phyloP scores from a whole-genome alignment of 2,329 filamentous ascomycete species.

The Stagonosporopsis tanaceti region DNA sequence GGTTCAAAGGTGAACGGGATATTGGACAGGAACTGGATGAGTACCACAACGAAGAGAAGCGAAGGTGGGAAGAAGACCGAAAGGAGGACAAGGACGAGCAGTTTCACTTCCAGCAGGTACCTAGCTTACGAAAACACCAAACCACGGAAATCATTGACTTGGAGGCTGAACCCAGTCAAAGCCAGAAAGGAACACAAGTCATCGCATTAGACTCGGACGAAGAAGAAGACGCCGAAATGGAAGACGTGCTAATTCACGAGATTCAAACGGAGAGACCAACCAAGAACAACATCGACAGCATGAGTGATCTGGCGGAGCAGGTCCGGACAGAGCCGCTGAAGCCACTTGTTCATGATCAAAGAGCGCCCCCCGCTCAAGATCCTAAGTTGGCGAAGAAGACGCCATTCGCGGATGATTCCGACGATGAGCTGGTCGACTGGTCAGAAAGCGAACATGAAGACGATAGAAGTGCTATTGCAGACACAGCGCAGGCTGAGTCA shows the following conservation, averaged over 20 bases:
- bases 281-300: slow-evolving; percentile 43
- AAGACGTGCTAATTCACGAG: slow-evolving; percentile 36
- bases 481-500: neutral
- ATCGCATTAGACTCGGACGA: slow-evolving; percentile 71
- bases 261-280: slow-evolving; percentile 35
- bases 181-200: slow-evolving; percentile 58
- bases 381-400: slow-evolving; percentile 25
- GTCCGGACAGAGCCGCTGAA: slow-evolving; percentile 53
- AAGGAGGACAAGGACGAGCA: slow-evolving; percentile 63
- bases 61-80: slow-evolving; percentile 64
- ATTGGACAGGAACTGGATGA: slow-evolving; percentile 63
- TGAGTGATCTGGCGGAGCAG: slow-evolving; percentile 57
- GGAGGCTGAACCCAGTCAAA: slow-evolving; percentile 53
- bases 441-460: slow-evolving; percentile 60
- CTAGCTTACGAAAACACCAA: slow-evolving; percentile 65
- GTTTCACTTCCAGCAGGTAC: slow-evolving; percentile 70
- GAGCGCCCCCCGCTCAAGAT: slow-evolving; percentile 32
- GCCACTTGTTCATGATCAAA: slow-evolving; percentile 29
- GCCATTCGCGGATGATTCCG: slow-evolving; percentile 42
- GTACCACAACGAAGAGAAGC: slow-evolving; percentile 53
- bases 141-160: slow-evolving; percentile 58
- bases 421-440: slow-evolving; percentile 59
- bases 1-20: slow-evolving; percentile 69
- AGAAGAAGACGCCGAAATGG: slow-evolving; percentile 53
- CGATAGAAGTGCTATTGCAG: slow-evolving; percentile 18